Conservation (phyloP, 2,329 filamentous ascomycete genomes). For the Aureobasidium leucospermi region DNA sequence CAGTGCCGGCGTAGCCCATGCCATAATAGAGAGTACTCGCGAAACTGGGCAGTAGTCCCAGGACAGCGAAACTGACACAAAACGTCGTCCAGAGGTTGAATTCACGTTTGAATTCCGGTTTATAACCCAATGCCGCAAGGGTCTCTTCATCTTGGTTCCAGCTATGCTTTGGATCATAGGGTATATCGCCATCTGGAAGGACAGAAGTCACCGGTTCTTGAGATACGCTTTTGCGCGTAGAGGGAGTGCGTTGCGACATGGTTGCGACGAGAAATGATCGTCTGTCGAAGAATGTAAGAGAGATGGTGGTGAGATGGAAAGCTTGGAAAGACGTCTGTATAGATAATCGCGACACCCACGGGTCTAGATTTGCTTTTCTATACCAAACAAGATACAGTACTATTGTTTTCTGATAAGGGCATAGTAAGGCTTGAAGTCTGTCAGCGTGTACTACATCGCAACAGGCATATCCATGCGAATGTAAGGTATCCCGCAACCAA, state of each 20-base stretch:
- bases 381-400: too few species aligned
- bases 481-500: not conserved
- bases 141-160: slow-evolving; percentile 52
- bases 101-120: slow-evolving; percentile 60
- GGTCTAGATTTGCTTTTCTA: not conserved
- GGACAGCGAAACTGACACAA: slow-evolving; percentile 65
- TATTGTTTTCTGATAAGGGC: not conserved
- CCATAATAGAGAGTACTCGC: slow-evolving; percentile 66
- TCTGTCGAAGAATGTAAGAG: too few species aligned
- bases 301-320: too few species aligned
- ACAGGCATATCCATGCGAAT: not conserved
- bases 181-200: slow-evolving; percentile 41
- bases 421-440: not conserved
- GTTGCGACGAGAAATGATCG: not conserved
- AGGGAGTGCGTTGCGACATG: not conserved
- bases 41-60: slow-evolving; percentile 64
- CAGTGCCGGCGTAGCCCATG: slow-evolving; percentile 44
- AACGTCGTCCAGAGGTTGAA: slow-evolving; percentile 69
- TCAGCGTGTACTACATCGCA: not conserved
- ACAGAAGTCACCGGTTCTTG: slow-evolving; percentile 48
- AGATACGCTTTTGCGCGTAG: slow-evolving; percentile 26
- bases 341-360: not conserved
- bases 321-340: not conserved
- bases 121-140: slow-evolving; percentile 55
- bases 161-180: slow-evolving; percentile 37